A percentile compares a stretch with the other conserved stretches of the same genome.
These are phyloP conservation scores for Botrytis pseudocinerea DNA, from an alignment of 2,329 filamentous ascomycete species.

Conservation along the genomic window DNA sequence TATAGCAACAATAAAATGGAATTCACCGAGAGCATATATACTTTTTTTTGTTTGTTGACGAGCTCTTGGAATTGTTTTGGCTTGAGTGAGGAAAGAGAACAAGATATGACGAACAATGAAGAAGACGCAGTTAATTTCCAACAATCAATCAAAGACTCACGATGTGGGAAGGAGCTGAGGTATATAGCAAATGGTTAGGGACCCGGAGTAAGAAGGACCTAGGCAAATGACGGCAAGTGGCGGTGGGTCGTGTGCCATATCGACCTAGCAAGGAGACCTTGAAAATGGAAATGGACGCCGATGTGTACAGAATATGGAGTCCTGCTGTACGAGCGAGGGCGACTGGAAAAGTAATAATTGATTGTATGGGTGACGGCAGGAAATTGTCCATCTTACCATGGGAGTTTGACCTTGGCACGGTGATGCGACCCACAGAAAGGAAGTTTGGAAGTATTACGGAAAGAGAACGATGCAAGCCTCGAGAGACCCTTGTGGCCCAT, in stretches of 20 bases:
- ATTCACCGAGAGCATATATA: not conserved
- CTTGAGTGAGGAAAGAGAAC: not conserved
- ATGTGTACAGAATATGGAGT: constrained; percentile 4
- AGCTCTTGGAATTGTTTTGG: not conserved
- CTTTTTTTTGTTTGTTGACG: not conserved
- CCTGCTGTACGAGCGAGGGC: not conserved
- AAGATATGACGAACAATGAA: not conserved
- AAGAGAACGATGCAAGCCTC: constrained; percentile 3
- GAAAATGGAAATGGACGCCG: not conserved
- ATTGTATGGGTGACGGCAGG: not conserved
- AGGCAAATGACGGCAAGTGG: constrained; percentile 14
- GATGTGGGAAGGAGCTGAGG: not conserved
- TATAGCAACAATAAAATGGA: constrained; percentile 7
- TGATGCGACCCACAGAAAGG: constrained; percentile 5
- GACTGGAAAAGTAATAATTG: not conserved
- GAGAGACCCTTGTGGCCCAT: constrained; percentile 2
- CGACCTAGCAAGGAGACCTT: not conserved
- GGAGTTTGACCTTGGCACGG: constrained; percentile 1
- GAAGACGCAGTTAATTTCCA: not conserved
- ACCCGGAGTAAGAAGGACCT: not conserved
- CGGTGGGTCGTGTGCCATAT: constrained; percentile 2
- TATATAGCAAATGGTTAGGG: constrained; percentile 1
- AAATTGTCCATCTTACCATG: not conserved
- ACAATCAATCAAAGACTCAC: not conserved
- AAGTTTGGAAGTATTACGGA: not conserved